Percentiles rank a stretch among this genome's conserved stretches.
phyloP scores from a whole-genome alignment of 345 rosid species.

The Moricandia arvensis region DNA sequence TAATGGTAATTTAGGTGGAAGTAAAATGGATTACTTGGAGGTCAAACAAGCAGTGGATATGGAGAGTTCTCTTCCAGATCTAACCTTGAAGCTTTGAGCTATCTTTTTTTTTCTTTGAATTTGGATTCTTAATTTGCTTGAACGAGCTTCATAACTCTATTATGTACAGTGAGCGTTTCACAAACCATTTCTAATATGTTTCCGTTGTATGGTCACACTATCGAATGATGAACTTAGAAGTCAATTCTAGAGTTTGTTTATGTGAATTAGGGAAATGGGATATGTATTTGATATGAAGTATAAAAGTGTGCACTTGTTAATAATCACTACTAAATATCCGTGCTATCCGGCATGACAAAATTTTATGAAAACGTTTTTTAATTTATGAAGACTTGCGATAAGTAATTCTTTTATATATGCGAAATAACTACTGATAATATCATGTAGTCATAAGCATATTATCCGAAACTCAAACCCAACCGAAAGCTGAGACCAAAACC shows the following conservation, averaged over 20 bases:
- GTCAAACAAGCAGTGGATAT: conserved; percentile 37
- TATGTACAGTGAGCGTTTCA: conserved; percentile 37
- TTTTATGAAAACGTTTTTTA: background rate
- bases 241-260: conserved; percentile 14
- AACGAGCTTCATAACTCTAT: conserved; percentile 20
- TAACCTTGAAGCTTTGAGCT: conserved; percentile 61
- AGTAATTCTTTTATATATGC: no score
- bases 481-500: no score
- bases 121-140: conserved; percentile 39
- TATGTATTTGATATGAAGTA: conserved; percentile 7
- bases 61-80: conserved; percentile 55
- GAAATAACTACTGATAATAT: no score
- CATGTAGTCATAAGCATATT: no score
- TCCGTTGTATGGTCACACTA: conserved; percentile 1
- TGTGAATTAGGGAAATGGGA: background rate
- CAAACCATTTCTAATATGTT: conserved; percentile 26
- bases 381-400: no score
- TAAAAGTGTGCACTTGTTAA: background rate
- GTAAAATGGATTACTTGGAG: conserved; percentile 40
- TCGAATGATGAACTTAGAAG: conserved; percentile 16
- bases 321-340: background rate
- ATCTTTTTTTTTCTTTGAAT: conserved; percentile 3
- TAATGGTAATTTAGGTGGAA: conserved; percentile 23
- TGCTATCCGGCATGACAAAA: background rate
- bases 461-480: no score